Base-by-base conservation (phyloP, 345 rosid genomes). In the Gossypium thurberi region DNA sequence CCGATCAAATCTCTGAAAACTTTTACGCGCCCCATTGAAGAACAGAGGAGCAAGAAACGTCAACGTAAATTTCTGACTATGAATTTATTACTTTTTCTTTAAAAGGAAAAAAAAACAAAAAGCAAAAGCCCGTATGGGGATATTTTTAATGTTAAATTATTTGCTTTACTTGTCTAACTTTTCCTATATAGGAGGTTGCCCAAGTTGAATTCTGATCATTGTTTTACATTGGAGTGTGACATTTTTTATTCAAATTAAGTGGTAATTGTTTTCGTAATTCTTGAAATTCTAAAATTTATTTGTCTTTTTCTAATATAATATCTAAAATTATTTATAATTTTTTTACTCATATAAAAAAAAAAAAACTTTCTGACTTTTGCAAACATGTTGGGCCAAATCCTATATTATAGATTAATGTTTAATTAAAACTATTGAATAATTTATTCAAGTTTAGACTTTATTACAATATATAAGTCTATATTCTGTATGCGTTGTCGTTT, bases 1-100 rank as follows among this genome's bases (percentile, higher is more conserved):
- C 93, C 93, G 5, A 93, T 62, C 11, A 92, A 71, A 74, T 85
- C 91, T 75, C 81, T 75, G 3, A 91, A 84, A 73, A 80, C 82
- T 65, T 88, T 75, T 28, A 77, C 55, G 66, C 77, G 84, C 33
- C 87, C 92, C 94, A 92, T 90, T 12, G 60, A 40, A 42, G 73
- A 66, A 57, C 15, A 28, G n/a, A 2, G 37, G 37, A 33, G 7
- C 40, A 33, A 33, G 40, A 33, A 18, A 10, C 2, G 52, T 21
- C 55, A 21, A 17, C n/a, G 17, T 37, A 1, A n/a, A 46, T 60
- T 13, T 59, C 17, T 42, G n/a, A 15, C 23, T 53, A 65, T 0
- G 9, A 33, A 33, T 33, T 33, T 33, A 33, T 33, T 4, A 33
- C 40, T 4, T 28, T 28, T 26, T 28, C 33, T 67, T 67, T 7